Evolutionary conservation across 306 rosid genomes (phyloP), one percentile per base, ranked within the genome.

Genomic region (Cyamopsis tetragonoloba): DNA sequence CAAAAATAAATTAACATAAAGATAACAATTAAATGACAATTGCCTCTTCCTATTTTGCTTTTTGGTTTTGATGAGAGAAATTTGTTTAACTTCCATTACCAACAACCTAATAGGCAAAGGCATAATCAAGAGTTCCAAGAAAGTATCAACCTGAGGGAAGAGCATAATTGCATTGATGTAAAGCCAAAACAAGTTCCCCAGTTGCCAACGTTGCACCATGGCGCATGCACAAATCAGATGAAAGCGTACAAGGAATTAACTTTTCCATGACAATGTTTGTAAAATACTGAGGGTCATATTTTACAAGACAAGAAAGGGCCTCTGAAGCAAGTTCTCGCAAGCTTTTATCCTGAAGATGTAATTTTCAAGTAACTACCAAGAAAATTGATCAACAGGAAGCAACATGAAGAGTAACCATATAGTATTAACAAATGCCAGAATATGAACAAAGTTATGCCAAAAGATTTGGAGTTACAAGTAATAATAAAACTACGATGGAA

Each of bases 171-270:
- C 91, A 83, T 41, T 61, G 85, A 72, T 88, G 86, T 42, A 90
- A 81, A 35, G 90, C 89, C 20, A 84, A 79, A 83, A 85, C 95
- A 68, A 90, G 84, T 81, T 90, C 95, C 49, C 96, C 97, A 13
- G 77, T 66, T 51, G 99, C 97, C 78, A 88, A 65, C 0, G 96
- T 93, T 37, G 97, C 87, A 59, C 99, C 99, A 82, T 90, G 97
- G 62, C 97, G 96, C 95, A 75, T 88, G 90, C 99, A 88, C 75
- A 93, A 72, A 79, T 93, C 99, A 68, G 99, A 74, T 62, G 97
- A 90, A 70, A 90, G 96, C 26, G 99, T 93, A 62, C 84, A 83
- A 39, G 97, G 91, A 73, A 90, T 85, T 79, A 86, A 66, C 75
- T 84, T 89, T 68, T 88, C 95, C 84, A 90, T 15, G 65, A 80